Evolutionary conservation across 148 eudicot genomes (phyloP), one percentile per base, ranked within the genome.

Genomic region (Pharnaceum exiguum): DNA sequence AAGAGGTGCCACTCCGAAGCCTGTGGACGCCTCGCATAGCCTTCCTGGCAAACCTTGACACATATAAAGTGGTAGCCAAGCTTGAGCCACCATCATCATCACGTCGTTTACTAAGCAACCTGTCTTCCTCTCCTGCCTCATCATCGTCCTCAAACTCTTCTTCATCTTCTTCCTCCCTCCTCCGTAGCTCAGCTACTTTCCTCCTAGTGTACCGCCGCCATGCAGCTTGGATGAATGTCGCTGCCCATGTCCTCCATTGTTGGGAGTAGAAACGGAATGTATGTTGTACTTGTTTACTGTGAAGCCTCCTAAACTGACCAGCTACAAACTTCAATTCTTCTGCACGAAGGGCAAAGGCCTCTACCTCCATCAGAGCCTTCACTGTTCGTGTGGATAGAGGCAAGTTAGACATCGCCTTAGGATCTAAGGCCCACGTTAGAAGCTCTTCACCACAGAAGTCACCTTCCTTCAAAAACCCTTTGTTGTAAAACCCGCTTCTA

Each of bases 371-470:
- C 19, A 93, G 54, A 10, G 99, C 96, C 60, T 76, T 88, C 0
- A 93, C 99, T 0, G 99, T 93, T 46, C 99, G 71, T 29, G 99
- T 93, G 2, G 99, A 93, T 43, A 88, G 76, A 19, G 99, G 99
- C 6, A 93, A 69, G 75, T 93, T 93, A 7, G 84, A 49, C 40
- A 86, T 83, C 1, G 96, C 84, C 66, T 70, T 85, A 1, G 99
- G 99, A 53, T 93, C 99, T 11, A 94, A 63, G 12, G 99, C 99
- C 99, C 99, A 93, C 9, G 99, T 93, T 40, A 88, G 64, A 26
- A 93, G 96, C 67, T 93, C 99, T 47, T 93, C 98, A 0, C 99
- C 99, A 42, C 99, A 94, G 32, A 94, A 94, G 42, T 82, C 99
- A 2, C 95, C 96, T 77, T 89, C 99, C 66, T 74, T 77, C 16